These are phyloP conservation scores for Backusella circina DNA, from an alignment of 192 early-diverging fungal genomes.

Conservation along the genomic window DNA sequence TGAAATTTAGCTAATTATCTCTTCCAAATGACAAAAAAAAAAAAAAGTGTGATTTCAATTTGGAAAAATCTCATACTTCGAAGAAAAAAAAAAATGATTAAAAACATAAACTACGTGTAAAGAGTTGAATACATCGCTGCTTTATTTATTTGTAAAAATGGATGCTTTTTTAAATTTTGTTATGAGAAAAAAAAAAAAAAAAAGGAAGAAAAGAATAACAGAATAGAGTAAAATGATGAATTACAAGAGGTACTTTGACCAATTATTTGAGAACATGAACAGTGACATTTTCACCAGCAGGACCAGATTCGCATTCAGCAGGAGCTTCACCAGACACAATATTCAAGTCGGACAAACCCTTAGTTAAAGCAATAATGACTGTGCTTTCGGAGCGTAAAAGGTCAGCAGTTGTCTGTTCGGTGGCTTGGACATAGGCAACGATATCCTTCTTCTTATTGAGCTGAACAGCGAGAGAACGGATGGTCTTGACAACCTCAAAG, in stretches of 20 bases:
- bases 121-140: no score
- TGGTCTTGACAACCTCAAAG: conserved; percentile 70
- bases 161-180: no score
- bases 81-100: no score
- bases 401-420: conserved; percentile 34
- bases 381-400: conserved; percentile 56
- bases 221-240: neutral
- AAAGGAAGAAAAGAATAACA: no score
- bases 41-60: no score
- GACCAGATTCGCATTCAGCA: conserved; percentile 60
- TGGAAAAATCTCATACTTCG: no score
- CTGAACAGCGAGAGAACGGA: conserved; percentile 73
- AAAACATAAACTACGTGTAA: no score
- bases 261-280: conserved; percentile 14
- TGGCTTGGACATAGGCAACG: conserved; percentile 58
- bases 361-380: conserved; percentile 69
- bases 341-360: conserved; percentile 67
- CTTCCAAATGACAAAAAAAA: no score
- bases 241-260: neutral
- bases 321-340: conserved; percentile 60
- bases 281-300: conserved; percentile 9
- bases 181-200: neutral
- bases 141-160: no score
- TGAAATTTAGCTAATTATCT: no score
- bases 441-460: conserved; percentile 75